Evolutionary conservation across 257 asterid species (phyloP).

Genomic region (Lithospermum erythrorhizon): DNA sequence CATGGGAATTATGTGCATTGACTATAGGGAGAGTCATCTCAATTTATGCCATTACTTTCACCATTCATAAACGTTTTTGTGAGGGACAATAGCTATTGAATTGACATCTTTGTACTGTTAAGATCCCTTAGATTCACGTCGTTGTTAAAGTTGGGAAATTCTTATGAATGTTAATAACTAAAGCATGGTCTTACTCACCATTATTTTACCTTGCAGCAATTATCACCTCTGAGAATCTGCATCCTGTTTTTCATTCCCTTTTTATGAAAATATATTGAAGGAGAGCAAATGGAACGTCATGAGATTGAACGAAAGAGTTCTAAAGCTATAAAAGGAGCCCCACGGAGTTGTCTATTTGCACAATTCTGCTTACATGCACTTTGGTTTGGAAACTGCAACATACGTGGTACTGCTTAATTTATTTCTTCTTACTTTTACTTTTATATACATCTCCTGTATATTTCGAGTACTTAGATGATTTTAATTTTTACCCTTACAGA

Average conservation of each 20-base stretch:
- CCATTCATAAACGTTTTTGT: not conserved
- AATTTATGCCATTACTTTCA: too few relatives aligned
- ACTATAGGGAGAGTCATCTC: too few relatives aligned
- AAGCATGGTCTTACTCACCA: not conserved
- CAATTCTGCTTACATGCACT: constrained; percentile 90
- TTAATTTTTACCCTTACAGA: not conserved
- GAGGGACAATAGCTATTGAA: not conserved
- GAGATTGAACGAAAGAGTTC: constrained; percentile 54
- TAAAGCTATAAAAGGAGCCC: constrained; percentile 79
- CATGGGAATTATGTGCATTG: too few relatives aligned
- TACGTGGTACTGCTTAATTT: constrained; percentile 48
- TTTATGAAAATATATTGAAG: constrained; percentile 27
- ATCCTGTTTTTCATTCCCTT: constrained; percentile 12
- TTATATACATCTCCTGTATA: not conserved
- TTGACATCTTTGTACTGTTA: not conserved
- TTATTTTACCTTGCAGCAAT: not conserved
- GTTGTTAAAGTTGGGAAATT: not conserved
- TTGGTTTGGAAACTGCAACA: constrained; percentile 91
- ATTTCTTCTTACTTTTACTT: not conserved
- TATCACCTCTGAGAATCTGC: not conserved
- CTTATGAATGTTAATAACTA: not conserved
- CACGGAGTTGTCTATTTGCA: constrained; percentile 71
- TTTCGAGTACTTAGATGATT: not conserved
- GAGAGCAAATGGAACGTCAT: constrained; percentile 21
- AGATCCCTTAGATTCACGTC: not conserved